Evolutionary conservation across 495 filamentous ascomycete species (phyloP).

Genomic region (Bathelium albidoporum): DNA sequence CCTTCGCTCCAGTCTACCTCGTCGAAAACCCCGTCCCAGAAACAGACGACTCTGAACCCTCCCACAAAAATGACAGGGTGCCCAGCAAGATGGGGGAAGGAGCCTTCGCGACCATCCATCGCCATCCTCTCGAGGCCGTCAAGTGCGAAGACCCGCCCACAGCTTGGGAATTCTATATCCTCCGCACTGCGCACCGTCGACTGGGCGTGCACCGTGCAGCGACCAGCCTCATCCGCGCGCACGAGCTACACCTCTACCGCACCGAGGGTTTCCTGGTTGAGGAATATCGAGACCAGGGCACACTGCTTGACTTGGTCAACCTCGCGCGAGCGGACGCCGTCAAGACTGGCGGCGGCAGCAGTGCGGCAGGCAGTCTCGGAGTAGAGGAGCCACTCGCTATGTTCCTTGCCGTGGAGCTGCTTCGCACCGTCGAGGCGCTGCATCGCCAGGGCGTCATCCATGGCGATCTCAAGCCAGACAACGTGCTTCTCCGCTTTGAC

Average conservation of each 20-base stretch:
- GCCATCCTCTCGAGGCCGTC: slow-evolving; percentile 63
- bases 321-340: slow-evolving; percentile 57
- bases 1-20: slow-evolving; percentile 90
- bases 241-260: slow-evolving; percentile 78
- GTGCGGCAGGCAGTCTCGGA: slow-evolving; percentile 44
- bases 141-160: slow-evolving; percentile 88
- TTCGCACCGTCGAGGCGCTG: slow-evolving; percentile 79
- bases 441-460: slow-evolving; percentile 74
- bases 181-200: slow-evolving; percentile 66
- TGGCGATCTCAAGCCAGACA: slow-evolving; percentile 91
- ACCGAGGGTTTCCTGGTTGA: slow-evolving; percentile 82
- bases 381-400: slow-evolving; percentile 85
- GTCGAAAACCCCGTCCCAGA: slow-evolving; percentile 52
- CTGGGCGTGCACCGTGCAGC: slow-evolving; percentile 57
- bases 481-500: slow-evolving; percentile 81
- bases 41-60: slow-evolving; percentile 32
- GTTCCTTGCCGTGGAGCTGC: slow-evolving; percentile 88
- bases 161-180: slow-evolving; percentile 95
- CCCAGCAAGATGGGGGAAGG: slow-evolving; percentile 29
- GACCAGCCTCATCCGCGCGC: slow-evolving; percentile 65
- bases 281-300: slow-evolving; percentile 81
- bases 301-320: slow-evolving; percentile 87
- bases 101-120: slow-evolving; percentile 36
- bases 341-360: slow-evolving; percentile 19
- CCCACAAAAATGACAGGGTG: slow-evolving; percentile 35